Percentiles rank a stretch among this genome's conserved stretches.
Evolutionary conservation across 108 stramenopile species (phyloP).

Genomic region (Parietichytrium sp.): DNA sequence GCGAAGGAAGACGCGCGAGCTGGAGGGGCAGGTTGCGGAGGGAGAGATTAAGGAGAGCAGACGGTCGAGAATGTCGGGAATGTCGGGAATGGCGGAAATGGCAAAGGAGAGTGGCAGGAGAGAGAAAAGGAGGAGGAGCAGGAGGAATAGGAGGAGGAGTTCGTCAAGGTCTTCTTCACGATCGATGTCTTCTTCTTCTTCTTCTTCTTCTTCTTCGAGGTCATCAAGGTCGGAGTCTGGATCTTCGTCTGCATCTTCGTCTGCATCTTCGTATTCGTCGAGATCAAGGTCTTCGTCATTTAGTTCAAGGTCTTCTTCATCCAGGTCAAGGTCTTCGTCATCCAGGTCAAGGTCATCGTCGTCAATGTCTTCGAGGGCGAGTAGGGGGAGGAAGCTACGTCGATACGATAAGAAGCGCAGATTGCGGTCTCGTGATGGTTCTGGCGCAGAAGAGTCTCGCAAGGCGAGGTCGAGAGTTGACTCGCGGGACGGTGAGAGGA

Average conservation of each 20-base stretch:
- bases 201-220: not conserved
- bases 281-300: not conserved
- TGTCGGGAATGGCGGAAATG: too few species aligned
- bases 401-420: too few species aligned
- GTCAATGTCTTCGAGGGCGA: not conserved
- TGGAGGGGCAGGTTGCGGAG: too few species aligned
- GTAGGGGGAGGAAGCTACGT: too few species aligned
- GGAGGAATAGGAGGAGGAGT: not conserved
- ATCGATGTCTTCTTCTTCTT: not conserved
- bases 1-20: too few species aligned
- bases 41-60: too few species aligned
- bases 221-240: not conserved
- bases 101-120: not conserved
- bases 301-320: slow-evolving; percentile 14
- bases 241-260: not conserved
- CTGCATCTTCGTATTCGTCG: not conserved
- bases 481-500: too few species aligned
- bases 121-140: not conserved
- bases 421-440: too few species aligned
- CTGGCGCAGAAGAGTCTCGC: too few species aligned
- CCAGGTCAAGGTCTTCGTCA: not conserved
- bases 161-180: not conserved
- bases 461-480: too few species aligned
- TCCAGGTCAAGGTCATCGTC: not conserved
- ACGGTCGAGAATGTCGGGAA: too few species aligned